Evolutionary conservation across 2,329 filamentous ascomycete genomes (phyloP), one percentile per base, ranked within the genome.

Genomic region (Hypoxylon sp.): DNA sequence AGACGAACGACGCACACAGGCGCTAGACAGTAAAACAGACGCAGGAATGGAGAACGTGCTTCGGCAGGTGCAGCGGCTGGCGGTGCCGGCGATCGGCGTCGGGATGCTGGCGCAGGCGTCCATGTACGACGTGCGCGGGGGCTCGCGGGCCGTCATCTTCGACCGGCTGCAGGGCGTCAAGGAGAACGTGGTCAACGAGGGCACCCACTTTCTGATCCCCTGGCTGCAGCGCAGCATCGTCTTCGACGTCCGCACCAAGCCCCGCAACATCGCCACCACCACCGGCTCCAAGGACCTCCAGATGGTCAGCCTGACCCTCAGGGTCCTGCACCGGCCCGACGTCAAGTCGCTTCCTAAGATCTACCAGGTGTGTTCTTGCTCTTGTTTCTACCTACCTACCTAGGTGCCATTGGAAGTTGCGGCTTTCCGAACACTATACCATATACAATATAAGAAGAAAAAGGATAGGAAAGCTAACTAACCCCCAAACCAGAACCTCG

Each of bases 201-300:
- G 95, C 72, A 99, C 95, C 53, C 95, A 99, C 77, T 97, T 99
- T 77, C 81, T 99, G 52, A 78, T 99, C 31, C 95, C 95, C 6
- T 99, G 95, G 95, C 80, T 99, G 74, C 95, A 99, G 79, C 89
- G 88, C 78, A 91, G 89, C 70, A 92, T 99, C 79, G 83, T 96
- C 75, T 99, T 96, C 76, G 95, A 99, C 80, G 95, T 99, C 66
- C 89, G 95, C 64, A 99, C 96, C 55, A 96, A 96, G 84, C 95
- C 95, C 61, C 86, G 95, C 74, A 98, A 97, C 77, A 98, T 99
- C 75, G 91, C 90, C 67, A 99, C 95, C 23, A 99, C 95, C 20
- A 99, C 95, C 10, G 95, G 95, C 57, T 94, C 89, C 84, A 99
- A 99, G 86, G 95, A 99, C 80, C 79, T 99, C 83, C 95, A 99